Evolutionary conservation across 2,329 filamentous ascomycete genomes (phyloP).

Genomic region (Colletotrichum cuscutae): DNA sequence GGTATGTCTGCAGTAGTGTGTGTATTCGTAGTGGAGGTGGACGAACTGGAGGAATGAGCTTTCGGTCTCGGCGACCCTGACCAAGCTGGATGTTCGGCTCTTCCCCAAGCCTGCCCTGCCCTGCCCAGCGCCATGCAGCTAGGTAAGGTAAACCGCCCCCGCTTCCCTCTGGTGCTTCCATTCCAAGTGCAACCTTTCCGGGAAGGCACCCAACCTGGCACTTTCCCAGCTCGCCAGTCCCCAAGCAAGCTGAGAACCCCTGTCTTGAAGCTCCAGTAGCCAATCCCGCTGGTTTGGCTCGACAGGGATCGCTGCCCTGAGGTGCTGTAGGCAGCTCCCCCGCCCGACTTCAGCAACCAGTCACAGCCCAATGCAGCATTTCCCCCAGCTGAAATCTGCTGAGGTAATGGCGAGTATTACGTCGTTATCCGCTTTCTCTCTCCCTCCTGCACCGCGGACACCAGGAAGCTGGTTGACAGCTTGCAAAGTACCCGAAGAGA

Average conservation of each 20-base stretch:
- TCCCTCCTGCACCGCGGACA: not conserved
- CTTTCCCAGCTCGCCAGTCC: not conserved
- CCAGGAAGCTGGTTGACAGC: not conserved
- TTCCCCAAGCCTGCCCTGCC: slow-evolving; percentile 21
- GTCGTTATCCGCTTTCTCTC: slow-evolving; percentile 30
- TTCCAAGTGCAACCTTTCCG: slow-evolving; percentile 32
- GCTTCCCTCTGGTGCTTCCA: slow-evolving; percentile 22
- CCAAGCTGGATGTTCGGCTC: slow-evolving; percentile 27
- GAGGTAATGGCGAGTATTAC: slow-evolving; percentile 27
- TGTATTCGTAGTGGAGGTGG: not conserved
- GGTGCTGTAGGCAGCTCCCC: slow-evolving; percentile 23
- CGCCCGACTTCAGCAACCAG: slow-evolving; percentile 13
- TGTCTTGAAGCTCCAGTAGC: slow-evolving; percentile 26
- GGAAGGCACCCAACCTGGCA: slow-evolving; percentile 19
- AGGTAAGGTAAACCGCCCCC: not conserved
- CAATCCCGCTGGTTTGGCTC: slow-evolving; percentile 32
- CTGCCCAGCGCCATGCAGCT: not conserved
- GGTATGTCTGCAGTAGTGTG: too few species aligned
- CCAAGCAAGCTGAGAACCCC: slow-evolving; percentile 28
- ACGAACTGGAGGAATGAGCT: not conserved
- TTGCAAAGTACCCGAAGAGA: not conserved
- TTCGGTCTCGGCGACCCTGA: not conserved
- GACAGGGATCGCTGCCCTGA: slow-evolving; percentile 20
- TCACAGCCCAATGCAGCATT: slow-evolving; percentile 8
- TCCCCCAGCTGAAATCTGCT: slow-evolving; percentile 19